phyloP scores from a whole-genome alignment of 2,329 filamentous ascomycete genomes.

The Elsinoe arachidis region DNA sequence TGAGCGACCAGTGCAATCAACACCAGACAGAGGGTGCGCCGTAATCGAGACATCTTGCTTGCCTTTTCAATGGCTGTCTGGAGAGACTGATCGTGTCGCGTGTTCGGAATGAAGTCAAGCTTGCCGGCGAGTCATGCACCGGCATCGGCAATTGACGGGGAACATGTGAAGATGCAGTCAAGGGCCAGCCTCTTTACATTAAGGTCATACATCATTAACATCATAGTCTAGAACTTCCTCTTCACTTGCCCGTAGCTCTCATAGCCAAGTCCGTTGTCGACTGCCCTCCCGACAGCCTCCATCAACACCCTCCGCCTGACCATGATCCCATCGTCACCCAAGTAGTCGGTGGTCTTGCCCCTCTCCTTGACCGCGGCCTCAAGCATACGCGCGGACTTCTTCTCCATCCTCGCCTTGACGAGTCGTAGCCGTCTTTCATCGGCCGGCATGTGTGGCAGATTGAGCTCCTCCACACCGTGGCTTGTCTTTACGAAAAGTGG shows the following conservation, averaged over 20 bases:
- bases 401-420: not conserved
- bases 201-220: not conserved
- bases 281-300: not conserved
- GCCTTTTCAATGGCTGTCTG: not conserved
- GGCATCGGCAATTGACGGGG: not conserved
- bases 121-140: conserved; percentile 4
- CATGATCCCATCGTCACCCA: not conserved
- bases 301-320: conserved; percentile 1
- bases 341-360: not conserved
- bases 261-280: not conserved
- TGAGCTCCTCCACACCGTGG: conserved; percentile 2
- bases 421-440: not conserved
- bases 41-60: conserved; percentile 8
- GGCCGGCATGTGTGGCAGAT: not conserved
- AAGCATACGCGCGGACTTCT: conserved; percentile 10
- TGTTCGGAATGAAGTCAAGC: not conserved
- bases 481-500: conserved; percentile 8
- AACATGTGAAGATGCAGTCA: not conserved
- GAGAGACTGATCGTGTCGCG: not conserved
- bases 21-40: conserved; percentile 9
- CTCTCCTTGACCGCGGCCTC: conserved; percentile 7
- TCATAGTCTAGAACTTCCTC: not conserved
- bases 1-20: conserved; percentile 4
- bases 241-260: conserved; percentile 1
- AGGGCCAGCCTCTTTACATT: conserved; percentile 1